Evolutionary conservation across 805 yeast species (phyloP).

Genomic region (Suhomyces canberraensis): DNA sequence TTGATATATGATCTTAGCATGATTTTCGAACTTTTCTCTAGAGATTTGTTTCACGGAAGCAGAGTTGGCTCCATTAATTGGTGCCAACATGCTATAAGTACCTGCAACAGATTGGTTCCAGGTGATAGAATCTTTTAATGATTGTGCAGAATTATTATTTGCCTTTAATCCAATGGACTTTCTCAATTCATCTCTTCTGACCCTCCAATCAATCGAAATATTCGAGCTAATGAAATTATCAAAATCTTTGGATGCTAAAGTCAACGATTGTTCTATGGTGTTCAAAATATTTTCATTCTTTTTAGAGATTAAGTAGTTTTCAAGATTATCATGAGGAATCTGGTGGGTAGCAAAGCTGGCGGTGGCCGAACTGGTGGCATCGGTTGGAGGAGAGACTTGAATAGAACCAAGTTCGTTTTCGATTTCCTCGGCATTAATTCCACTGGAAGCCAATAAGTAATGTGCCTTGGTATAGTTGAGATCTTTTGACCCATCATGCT

Average conservation of each 20-base stretch:
- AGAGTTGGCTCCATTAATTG: slow-evolving; percentile 18
- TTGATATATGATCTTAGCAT: slow-evolving; percentile 67
- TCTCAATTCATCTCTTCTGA: slow-evolving; percentile 69
- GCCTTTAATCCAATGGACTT: slow-evolving; percentile 55
- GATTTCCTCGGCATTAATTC: slow-evolving; percentile 42
- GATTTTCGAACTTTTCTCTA: slow-evolving; percentile 64
- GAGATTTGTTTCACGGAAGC: slow-evolving; percentile 31
- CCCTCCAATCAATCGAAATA: slow-evolving; percentile 80
- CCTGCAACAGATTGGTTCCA: slow-evolving; percentile 38
- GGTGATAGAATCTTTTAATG: slow-evolving; percentile 22
- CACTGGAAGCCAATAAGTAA: slow-evolving; percentile 85
- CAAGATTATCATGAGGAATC: slow-evolving; percentile 45
- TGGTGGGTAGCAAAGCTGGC: slow-evolving; percentile 3
- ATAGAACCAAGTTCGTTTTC: slow-evolving; percentile 15
- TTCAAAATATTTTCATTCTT: slow-evolving; percentile 80
- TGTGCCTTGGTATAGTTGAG: slow-evolving; percentile 67
- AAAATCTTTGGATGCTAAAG: slow-evolving; percentile 76
- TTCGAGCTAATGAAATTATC: slow-evolving; percentile 72
- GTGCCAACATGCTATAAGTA: slow-evolving; percentile 31
- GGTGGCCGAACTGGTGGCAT: slow-evolving; percentile 1
- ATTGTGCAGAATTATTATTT: slow-evolving; percentile 5
- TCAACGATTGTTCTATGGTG: slow-evolving; percentile 77
- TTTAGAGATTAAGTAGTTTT: slow-evolving; percentile 59
- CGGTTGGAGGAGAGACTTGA: slow-evolving; percentile 14
- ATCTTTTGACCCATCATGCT: slow-evolving; percentile 29